Conservation (phyloP, 805 yeast genomes). For the Blastobotrys peoriensis region DNA sequence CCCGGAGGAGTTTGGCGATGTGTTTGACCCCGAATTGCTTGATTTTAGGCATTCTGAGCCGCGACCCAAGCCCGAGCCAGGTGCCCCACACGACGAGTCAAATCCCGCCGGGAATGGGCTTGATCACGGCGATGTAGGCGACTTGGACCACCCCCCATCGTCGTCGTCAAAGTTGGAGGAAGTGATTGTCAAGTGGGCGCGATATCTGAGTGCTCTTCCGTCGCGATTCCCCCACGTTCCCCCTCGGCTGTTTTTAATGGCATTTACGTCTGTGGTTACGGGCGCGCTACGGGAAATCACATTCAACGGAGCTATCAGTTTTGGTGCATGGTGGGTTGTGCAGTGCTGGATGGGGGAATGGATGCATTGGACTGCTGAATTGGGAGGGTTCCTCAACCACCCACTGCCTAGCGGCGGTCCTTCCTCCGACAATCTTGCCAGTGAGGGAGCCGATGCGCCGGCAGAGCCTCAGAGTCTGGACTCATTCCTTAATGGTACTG, state of each 20-base stretch:
- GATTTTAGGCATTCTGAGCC: background rate
- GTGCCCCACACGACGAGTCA: background rate
- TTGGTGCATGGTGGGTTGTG: slow-evolving; percentile 71
- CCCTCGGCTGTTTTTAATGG: slow-evolving; percentile 50
- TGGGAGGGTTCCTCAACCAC: slow-evolving; percentile 27
- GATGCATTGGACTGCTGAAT: slow-evolving; percentile 59
- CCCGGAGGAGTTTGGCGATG: slow-evolving; percentile 7
- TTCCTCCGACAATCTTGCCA: slow-evolving; percentile 8
- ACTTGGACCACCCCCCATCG: background rate
- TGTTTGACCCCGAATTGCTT: background rate
- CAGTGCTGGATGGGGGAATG: slow-evolving; percentile 75
- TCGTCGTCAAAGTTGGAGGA: slow-evolving; percentile 16
- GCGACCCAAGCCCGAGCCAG: background rate
- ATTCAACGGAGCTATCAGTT: slow-evolving; percentile 50
- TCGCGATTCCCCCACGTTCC: slow-evolving; percentile 43
- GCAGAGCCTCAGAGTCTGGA: slow-evolving; percentile 2
- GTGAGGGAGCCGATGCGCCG: slow-evolving; percentile 10
- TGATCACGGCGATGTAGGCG: background rate
- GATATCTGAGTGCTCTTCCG: slow-evolving; percentile 39
- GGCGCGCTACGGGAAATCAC: slow-evolving; percentile 59
- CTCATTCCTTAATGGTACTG: background rate
- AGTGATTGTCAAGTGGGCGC: slow-evolving; percentile 32
- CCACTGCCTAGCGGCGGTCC: background rate
- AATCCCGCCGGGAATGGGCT: background rate
- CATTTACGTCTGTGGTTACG: slow-evolving; percentile 49